A percentile compares a stretch with the other conserved stretches of the same genome.
Evolutionary conservation across 2,329 filamentous ascomycete species (phyloP).

Genomic region (Zymoseptoria crescenta): DNA sequence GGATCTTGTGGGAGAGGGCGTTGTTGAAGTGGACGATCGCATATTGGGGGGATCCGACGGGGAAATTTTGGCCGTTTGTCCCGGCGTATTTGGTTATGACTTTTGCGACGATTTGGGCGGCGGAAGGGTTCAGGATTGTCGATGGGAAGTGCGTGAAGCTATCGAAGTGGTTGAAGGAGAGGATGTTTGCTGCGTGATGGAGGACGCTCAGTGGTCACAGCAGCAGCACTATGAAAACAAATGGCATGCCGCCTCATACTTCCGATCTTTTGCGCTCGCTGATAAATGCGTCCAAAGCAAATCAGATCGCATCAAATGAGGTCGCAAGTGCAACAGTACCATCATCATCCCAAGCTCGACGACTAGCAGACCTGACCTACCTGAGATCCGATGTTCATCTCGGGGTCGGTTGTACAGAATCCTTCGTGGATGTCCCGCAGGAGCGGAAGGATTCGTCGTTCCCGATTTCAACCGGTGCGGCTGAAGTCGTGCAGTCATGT

Average conservation of each 20-base stretch:
- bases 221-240: too few species aligned
- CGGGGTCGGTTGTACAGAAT: not conserved
- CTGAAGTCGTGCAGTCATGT: not conserved
- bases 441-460: not conserved
- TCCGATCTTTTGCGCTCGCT: too few species aligned
- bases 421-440: not conserved
- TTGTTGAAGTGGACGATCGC: not conserved
- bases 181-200: not conserved
- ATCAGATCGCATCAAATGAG: too few species aligned
- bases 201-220: too few species aligned
- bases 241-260: too few species aligned
- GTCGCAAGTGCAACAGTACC: too few species aligned
- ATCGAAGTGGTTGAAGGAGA: not conserved
- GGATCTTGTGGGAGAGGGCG: constrained; percentile 2
- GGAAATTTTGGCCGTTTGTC: not conserved
- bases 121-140: not conserved
- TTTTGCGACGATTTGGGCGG: not conserved
- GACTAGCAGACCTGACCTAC: not conserved
- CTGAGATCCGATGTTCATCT: not conserved
- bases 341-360: too few species aligned
- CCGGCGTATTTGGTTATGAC: not conserved
- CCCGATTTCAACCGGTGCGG: not conserved
- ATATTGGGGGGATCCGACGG: not conserved
- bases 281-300: too few species aligned
- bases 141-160: not conserved